Evolutionary conservation across 78 protist species (phyloP), one percentile per base, ranked within the genome.

Genomic region (Cavenderia fasciculata): DNA sequence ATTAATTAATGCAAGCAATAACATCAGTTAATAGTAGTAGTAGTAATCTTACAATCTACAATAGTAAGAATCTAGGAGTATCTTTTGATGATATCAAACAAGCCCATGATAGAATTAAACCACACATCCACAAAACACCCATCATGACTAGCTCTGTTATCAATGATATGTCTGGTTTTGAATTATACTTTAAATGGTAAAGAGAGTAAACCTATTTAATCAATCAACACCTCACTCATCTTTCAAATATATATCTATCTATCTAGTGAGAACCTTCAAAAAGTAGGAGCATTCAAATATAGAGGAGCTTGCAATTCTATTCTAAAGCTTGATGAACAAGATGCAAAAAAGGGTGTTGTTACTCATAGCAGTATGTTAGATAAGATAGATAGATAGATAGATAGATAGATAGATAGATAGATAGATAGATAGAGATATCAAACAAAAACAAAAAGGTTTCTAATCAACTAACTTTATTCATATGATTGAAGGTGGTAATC

Each of bases 261-360:
- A 27, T n/a, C 4, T 34, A 27, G 27, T 27, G 10, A 12, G 2
- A 14, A 14, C 12, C 14, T 11, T 59, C 14, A 47, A 31, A 49
- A 70, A 49, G 88, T 82, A 7, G 96, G 97, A 33, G 89, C 95
- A 25, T 95, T 95, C 89, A 95, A 95, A 52, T 77, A 76, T 43
- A 78, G 97, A 43, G 97, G 97, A 29, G 95, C 95, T 18, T 38
- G 43, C 40, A 92, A 91, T 40, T 86, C 95, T 8, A 68, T 92
- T 1, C 31, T 51, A 21, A 16, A 23, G 25, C 82, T 94, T 47
- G 23, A 29, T 23, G 89, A 76, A 23, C 82, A 71, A 2, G 94
- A 72, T 18, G 25, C 62, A n/a, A 47, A 34, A 4, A 40, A 23
- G 21, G 93, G 88, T 11, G 77, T 92, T 31, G 86, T 74, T 0